These are phyloP conservation scores for Pinus tabuliformis DNA, from an alignment of 75 land plant genomes.

Conservation along the genomic window DNA sequence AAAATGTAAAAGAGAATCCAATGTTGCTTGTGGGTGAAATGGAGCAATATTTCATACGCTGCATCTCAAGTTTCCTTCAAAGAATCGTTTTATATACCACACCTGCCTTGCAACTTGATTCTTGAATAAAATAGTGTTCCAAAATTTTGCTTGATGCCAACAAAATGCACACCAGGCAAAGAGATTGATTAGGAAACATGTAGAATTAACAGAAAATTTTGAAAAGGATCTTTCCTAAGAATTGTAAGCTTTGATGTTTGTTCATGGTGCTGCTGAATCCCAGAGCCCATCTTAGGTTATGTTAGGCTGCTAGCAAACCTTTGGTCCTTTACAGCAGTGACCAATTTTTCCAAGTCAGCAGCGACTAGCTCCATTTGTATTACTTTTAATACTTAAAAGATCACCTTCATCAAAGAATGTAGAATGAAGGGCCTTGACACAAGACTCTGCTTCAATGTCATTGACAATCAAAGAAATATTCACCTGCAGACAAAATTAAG, in stretches of 20 bases:
- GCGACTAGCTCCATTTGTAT: too few species aligned
- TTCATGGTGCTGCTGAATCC: not conserved
- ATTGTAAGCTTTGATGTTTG: not conserved
- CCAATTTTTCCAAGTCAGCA: not conserved
- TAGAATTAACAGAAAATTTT: not conserved
- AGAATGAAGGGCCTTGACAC: constrained; percentile 73
- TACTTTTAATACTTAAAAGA: not conserved
- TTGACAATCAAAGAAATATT: constrained; percentile 93
- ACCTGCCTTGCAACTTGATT: not conserved
- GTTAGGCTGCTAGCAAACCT: constrained; percentile 3
- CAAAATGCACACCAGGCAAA: not conserved
- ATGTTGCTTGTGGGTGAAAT: not conserved
- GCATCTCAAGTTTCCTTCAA: constrained; percentile 1
- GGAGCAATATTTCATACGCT: not conserved
- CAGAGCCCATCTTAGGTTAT: not conserved
- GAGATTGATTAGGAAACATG: not conserved
- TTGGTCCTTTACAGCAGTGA: not conserved
- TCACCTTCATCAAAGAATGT: constrained; percentile 60
- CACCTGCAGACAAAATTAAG: constrained; percentile 46
- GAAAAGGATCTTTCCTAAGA: not conserved
- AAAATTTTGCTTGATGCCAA: constrained; percentile 4
- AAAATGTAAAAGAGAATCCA: not conserved
- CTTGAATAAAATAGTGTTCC: not conserved
- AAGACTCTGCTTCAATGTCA: constrained; percentile 79
- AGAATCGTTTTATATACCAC: not conserved